These are phyloP conservation scores for Colletotrichum simmondsii DNA, from an alignment of 2,329 filamentous ascomycete genomes.

Conservation along the genomic window DNA sequence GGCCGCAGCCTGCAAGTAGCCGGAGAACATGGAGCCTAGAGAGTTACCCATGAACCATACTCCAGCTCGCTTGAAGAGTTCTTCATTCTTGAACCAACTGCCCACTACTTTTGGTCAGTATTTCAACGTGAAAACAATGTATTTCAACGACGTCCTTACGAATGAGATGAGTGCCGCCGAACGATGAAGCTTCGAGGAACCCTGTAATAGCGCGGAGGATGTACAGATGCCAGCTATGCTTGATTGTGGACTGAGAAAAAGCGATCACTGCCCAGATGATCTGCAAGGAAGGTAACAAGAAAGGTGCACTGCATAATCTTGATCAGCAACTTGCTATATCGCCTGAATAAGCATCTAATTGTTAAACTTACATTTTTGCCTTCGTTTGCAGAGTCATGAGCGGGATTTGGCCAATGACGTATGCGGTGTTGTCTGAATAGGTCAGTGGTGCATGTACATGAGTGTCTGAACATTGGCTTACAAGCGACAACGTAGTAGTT, in stretches of 20 bases:
- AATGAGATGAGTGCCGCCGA: constrained; percentile 43
- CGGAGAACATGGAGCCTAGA: constrained; percentile 65
- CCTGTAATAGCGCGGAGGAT: constrained; percentile 36
- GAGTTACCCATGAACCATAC: constrained; percentile 61
- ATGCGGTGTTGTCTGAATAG: constrained; percentile 38
- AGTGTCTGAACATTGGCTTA: background rate
- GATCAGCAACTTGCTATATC: background rate
- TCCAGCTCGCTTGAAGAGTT: constrained; percentile 61
- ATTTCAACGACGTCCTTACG: constrained; percentile 44
- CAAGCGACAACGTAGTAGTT: constrained; percentile 38
- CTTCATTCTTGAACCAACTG: constrained; percentile 52
- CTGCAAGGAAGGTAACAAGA: constrained; percentile 38
- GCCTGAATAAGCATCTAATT: too few species aligned
- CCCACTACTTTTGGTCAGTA: constrained; percentile 49
- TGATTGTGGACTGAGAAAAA: constrained; percentile 39
- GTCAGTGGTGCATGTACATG: background rate
- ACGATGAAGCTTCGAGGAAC: constrained; percentile 40
- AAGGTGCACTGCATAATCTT: constrained; percentile 34
- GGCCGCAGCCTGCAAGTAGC: constrained; percentile 65
- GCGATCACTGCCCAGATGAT: constrained; percentile 41
- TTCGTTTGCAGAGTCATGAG: constrained; percentile 43
- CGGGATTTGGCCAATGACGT: constrained; percentile 43
- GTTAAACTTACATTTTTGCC: constrained; percentile 36
- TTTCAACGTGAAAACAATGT: constrained; percentile 28
- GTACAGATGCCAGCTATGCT: constrained; percentile 39